Conservation (phyloP, 345 rosid species). For the Microthlaspi erraticum region DNA sequence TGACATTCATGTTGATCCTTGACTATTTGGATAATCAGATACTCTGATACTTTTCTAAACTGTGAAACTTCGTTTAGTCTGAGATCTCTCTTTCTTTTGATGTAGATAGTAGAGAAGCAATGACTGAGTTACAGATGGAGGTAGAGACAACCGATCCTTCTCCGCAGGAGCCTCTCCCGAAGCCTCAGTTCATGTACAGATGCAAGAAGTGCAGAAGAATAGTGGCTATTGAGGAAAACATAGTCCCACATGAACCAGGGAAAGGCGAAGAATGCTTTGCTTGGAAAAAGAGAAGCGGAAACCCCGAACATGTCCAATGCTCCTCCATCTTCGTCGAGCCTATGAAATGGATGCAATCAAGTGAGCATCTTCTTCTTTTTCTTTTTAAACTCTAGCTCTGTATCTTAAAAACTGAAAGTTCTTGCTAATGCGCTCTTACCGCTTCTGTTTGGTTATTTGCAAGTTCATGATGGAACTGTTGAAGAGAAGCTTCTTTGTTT, state of each 20-base stretch:
- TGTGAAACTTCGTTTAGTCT: too few relatives aligned
- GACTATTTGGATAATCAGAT: background rate
- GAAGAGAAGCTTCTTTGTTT: constrained; percentile 83
- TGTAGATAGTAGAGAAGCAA: background rate
- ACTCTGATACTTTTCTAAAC: background rate
- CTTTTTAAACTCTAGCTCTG: background rate
- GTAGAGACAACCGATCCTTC: constrained; percentile 30
- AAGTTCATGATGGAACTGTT: constrained; percentile 81
- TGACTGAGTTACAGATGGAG: constrained; percentile 37
- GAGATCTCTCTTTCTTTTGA: background rate
- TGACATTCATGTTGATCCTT: constrained; percentile 1
- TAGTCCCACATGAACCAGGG: constrained; percentile 69
- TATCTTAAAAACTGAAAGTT: background rate
- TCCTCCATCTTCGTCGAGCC: constrained; percentile 90
- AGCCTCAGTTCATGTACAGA: constrained; percentile 67
- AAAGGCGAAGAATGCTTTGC: constrained; percentile 78
- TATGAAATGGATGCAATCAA: constrained; percentile 93
- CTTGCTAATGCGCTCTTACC: constrained; percentile 16
- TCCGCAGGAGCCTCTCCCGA: constrained; percentile 36
- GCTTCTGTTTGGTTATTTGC: constrained; percentile 39
- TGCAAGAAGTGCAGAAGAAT: constrained; percentile 86
- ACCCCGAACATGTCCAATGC: constrained; percentile 58
- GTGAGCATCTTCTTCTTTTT: constrained; percentile 40
- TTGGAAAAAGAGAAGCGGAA: constrained; percentile 71
- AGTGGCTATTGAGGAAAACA: constrained; percentile 70